Evolutionary conservation across 768 basidiomycete genomes (phyloP), one percentile per base, ranked within the genome.

Genomic region (Russula vinacea): DNA sequence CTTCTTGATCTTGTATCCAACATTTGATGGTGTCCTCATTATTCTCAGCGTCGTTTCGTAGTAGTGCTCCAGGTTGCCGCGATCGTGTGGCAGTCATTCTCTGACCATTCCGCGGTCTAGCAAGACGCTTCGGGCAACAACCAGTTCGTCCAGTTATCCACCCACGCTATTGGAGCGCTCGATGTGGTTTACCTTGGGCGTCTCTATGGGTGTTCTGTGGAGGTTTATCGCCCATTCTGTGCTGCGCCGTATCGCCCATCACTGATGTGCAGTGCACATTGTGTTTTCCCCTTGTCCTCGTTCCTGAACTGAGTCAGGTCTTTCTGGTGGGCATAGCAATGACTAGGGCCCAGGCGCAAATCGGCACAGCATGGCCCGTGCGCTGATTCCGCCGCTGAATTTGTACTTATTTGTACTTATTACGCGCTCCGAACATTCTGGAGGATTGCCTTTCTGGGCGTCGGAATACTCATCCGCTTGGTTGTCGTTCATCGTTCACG

Each of bases 1-100:
- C 47, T 47, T 67, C 66, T 67, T 68, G 66, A 68, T 68, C 62
- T 24, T 53, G n/a, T 45, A 61, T 68, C 62, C 52, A 14, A 61
- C 62, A 40, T 56, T 62, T 58, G 68, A 59, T 66, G 45, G 60
- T n/a, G 60, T n/a, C 32, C 33, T 54, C 49, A n/a, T 11, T 33
- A 3, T 49, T 29, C 58, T 22, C 6, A 33, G 14, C 29, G 32
- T 45, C 10, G 6, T 26, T 47, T 40, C 40, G 11, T 49, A 5
- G 11, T 29, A 29, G 5, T 29, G 29, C 29, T 29, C 5, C 29
- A 29, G 14, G 24, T 32, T 49, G 14, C 35, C 32, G 13, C 0
- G 22, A 14, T 22, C 10, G 9, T 59, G 45, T 14, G 13, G 26
- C 7, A 42, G 42, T 22, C 7, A 10, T 26, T n/a, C 40, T 55